Evolutionary conservation across 805 yeast species (phyloP).

Genomic region (Wickerhamomyces xylosicus): DNA sequence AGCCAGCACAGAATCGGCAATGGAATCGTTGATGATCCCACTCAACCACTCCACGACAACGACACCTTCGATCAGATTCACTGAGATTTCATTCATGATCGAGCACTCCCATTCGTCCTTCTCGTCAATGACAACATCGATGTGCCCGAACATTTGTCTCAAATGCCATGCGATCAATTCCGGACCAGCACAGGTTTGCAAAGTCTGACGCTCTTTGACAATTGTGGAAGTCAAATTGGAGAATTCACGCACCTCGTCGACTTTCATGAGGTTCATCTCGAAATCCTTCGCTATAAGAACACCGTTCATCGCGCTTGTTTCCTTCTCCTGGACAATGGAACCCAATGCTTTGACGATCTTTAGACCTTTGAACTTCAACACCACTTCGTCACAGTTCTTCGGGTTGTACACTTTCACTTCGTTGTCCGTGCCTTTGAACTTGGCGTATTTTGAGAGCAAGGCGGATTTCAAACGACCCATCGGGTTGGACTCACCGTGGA

Average conservation of each 20-base stretch:
- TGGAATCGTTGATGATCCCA: constrained; percentile 78
- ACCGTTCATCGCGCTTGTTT: constrained; percentile 52
- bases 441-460: constrained; percentile 72
- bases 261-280: constrained; percentile 71
- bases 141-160: constrained; percentile 88
- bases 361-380: constrained; percentile 68
- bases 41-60: constrained; percentile 86
- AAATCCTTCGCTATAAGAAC: constrained; percentile 87
- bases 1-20: constrained; percentile 91
- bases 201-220: constrained; percentile 70
- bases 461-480: constrained; percentile 98
- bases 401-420: constrained; percentile 92
- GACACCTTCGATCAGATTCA: constrained; percentile 34
- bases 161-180: constrained; percentile 82
- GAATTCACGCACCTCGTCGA: constrained; percentile 82
- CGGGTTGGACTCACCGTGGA: constrained; percentile 96
- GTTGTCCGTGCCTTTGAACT: constrained; percentile 72
- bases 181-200: constrained; percentile 71
- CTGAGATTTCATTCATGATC: constrained; percentile 56
- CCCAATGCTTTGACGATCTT: constrained; percentile 77
- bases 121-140: constrained; percentile 53
- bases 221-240: constrained; percentile 80
- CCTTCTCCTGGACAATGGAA: constrained; percentile 38
- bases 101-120: constrained; percentile 36
- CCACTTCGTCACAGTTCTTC: constrained; percentile 73